Conservation (phyloP, 164 flowering plant species). For the Akebia trifoliata region DNA sequence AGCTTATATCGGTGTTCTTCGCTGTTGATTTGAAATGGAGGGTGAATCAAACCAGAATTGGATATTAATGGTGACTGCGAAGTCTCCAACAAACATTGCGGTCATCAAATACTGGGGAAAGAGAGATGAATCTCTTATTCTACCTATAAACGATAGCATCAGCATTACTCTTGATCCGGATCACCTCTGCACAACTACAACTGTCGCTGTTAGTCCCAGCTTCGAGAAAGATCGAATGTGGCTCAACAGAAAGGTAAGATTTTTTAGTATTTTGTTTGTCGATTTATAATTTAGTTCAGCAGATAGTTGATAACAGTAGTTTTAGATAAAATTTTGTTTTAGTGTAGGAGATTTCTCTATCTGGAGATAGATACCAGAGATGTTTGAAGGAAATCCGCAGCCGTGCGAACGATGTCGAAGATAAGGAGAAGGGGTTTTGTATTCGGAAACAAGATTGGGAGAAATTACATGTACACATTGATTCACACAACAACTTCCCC, state of each 20-base stretch:
- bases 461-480: conserved; percentile 75
- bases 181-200: conserved; percentile 93
- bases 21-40: conserved; percentile 1
- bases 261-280: not conserved
- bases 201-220: conserved; percentile 84
- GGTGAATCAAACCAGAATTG: conserved; percentile 33
- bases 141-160: conserved; percentile 91
- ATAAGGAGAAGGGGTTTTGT: conserved; percentile 69
- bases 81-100: conserved; percentile 92
- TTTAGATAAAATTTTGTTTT: conserved; percentile 12
- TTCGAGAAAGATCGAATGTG: conserved; percentile 86
- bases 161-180: conserved; percentile 90
- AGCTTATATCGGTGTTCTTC: too few relatives aligned
- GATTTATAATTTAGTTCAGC: too few relatives aligned
- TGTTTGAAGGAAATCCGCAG: conserved; percentile 79
- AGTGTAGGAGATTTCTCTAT: conserved; percentile 84
- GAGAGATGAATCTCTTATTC: conserved; percentile 79
- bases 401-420: conserved; percentile 65
- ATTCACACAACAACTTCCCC: conserved; percentile 88
- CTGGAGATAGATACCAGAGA: conserved; percentile 75
- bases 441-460: conserved; percentile 79
- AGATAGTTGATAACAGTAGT: too few relatives aligned
- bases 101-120: conserved; percentile 99
- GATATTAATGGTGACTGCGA: conserved; percentile 79
- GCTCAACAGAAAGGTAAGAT: conserved; percentile 88